Evolutionary conservation across 2,329 filamentous ascomycete species (phyloP).

Genomic region (Lecanicillium sp.): DNA sequence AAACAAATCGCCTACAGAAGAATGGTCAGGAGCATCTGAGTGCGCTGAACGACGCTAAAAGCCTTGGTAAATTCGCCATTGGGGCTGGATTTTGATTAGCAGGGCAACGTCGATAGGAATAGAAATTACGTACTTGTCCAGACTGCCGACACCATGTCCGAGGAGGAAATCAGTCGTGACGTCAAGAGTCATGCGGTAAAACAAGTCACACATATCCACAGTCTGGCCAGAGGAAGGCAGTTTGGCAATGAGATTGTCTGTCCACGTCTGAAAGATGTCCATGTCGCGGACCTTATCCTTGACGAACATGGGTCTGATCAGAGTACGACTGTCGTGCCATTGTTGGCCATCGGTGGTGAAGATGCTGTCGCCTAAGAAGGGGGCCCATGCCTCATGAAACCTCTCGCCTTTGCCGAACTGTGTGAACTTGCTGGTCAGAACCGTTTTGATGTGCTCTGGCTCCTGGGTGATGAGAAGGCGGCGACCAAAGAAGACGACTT

Average conservation of each 20-base stretch:
- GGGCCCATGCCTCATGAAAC: constrained; percentile 35
- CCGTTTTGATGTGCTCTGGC: constrained; percentile 48
- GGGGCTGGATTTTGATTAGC: constrained; percentile 28
- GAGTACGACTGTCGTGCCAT: constrained; percentile 46
- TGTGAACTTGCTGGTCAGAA: constrained; percentile 48
- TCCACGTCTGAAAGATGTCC: constrained; percentile 51
- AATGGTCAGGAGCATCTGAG: constrained; percentile 56
- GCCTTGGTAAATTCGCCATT: constrained; percentile 57
- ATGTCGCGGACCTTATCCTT: constrained; percentile 41
- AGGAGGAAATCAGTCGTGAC: constrained; percentile 62
- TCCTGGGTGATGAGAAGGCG: constrained; percentile 42
- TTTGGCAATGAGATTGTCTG: constrained; percentile 47
- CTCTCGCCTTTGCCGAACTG: constrained; percentile 40
- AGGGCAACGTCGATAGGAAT: too few species aligned
- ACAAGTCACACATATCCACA: constrained; percentile 54
- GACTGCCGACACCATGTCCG: constrained; percentile 44
- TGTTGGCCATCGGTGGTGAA: constrained; percentile 43
- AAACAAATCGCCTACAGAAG: too few species aligned
- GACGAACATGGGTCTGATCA: constrained; percentile 47
- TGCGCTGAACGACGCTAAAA: constrained; percentile 61
- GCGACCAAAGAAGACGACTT: constrained; percentile 24
- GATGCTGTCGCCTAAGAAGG: constrained; percentile 48
- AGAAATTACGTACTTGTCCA: constrained; percentile 26
- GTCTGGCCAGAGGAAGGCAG: constrained; percentile 46
- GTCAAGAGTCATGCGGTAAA: constrained; percentile 60